Base-by-base conservation (phyloP, 2,329 filamentous ascomycete species). In the Ophiostoma ips region DNA sequence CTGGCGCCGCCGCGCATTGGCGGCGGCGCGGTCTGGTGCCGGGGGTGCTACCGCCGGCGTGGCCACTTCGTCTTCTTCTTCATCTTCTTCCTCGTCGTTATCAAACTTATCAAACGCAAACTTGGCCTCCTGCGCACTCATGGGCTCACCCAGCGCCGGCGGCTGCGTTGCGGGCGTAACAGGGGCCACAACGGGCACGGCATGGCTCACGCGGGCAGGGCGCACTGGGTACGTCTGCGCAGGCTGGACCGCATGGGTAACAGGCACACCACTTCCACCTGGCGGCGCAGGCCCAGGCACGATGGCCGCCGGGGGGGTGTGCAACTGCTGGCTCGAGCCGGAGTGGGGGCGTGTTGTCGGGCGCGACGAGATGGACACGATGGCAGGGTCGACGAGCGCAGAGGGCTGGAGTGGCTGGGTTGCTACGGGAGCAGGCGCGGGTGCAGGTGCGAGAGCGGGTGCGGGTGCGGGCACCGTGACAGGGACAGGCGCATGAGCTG, bases 1-100 rank as follows among this genome's bases (percentile, higher is more conserved):
- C 21, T 62, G 59, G 49, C 58, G 55, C 37, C 62, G 43, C 4
- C 53, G 51, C 13, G 31, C 15, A 40, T 48, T 48, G 3, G 46
- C 35, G 2, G 40, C 12, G 2, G 36, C 41, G 7, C 49, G 47
- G 12, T 28, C 44, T 15, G 41, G 15, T 10, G 28, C 19, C 2
- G 28, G 19, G 11, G 43, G 7, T 3, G 40, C 35, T 12, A 13
- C 24, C 15, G 12, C 34, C 10, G 24, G 21, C 24, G n/a, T 21
- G 6, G 21, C 40, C 5, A 13, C 2, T 8, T 21, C 38, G 24
- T 19, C 18, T 10, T 30, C 34, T 28, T 19, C 19, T 7, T 15
- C 38, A 7, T 5, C 16, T 38, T 38, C 36, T 1, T 8, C 21
- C 38, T 8, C 19, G 19, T 19, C 38, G 13, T 41, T 19, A 4